phyloP scores from a whole-genome alignment of 495 filamentous ascomycete genomes.

The Xylona heveae region DNA sequence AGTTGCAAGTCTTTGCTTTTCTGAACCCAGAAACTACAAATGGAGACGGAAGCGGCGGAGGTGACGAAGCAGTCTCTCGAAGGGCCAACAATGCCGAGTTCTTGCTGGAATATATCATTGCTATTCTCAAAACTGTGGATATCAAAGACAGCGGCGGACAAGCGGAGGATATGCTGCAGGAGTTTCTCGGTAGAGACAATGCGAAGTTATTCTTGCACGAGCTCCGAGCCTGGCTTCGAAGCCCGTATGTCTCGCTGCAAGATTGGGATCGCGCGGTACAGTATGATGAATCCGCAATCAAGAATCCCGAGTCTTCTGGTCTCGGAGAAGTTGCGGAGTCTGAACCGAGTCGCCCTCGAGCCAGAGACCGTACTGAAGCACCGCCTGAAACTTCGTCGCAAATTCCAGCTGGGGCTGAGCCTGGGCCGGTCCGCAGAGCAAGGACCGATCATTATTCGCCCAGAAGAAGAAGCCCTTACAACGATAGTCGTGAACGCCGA shows the following conservation, averaged over 20 bases:
- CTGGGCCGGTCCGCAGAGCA: too few relatives aligned
- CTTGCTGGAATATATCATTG: slow-evolving; percentile 70
- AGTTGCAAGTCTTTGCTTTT: slow-evolving; percentile 74
- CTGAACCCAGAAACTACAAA: slow-evolving; percentile 22
- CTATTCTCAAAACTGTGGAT: slow-evolving; percentile 77
- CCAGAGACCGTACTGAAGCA: too few relatives aligned
- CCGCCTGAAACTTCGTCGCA: too few relatives aligned
- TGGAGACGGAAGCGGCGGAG: slow-evolving; percentile 9
- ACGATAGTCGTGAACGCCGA: too few relatives aligned
- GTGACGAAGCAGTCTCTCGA: slow-evolving; percentile 15
- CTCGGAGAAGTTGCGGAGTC: too few relatives aligned
- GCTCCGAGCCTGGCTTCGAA: slow-evolving; percentile 57
- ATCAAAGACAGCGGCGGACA: slow-evolving; percentile 68
- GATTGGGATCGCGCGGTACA: slow-evolving; percentile 72
- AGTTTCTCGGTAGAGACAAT: slow-evolving; percentile 65
- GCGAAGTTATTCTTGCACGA: slow-evolving; percentile 71
- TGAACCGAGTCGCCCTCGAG: too few relatives aligned
- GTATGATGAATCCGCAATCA: slow-evolving; percentile 24
- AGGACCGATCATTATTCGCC: too few relatives aligned
- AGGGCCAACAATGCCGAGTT: slow-evolving; percentile 69
- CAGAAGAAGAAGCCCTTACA: too few relatives aligned
- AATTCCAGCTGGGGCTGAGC: too few relatives aligned
- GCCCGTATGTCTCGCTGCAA: slow-evolving; percentile 43
- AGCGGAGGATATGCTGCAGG: slow-evolving; percentile 71
- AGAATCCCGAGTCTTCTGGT: background rate